Percentiles rank a stretch among this genome's conserved stretches.
Conservation (phyloP, 2,329 filamentous ascomycete species). For the Elsinoe arachidis region DNA sequence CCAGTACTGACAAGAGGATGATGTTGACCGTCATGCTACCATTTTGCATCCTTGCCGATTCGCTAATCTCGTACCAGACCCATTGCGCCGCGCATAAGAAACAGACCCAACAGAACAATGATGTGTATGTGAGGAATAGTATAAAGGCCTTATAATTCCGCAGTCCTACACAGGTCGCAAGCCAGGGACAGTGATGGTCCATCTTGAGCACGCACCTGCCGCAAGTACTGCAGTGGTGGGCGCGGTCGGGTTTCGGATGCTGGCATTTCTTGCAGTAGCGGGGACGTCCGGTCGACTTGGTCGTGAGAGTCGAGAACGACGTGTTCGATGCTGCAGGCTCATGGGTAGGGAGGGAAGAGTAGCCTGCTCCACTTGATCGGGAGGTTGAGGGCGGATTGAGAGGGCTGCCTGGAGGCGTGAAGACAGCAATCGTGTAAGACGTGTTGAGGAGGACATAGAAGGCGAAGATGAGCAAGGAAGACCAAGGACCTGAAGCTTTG, state of each 20-base stretch:
- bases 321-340: slow-evolving; percentile 5
- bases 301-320: slow-evolving; percentile 63
- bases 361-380: slow-evolving; percentile 8
- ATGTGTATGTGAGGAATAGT: slow-evolving; percentile 83
- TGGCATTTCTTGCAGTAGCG: slow-evolving; percentile 98
- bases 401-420: slow-evolving; percentile 75
- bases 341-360: slow-evolving; percentile 17
- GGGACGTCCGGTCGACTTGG: slow-evolving; percentile 79
- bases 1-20: slow-evolving; percentile 75
- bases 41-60: slow-evolving; percentile 62
- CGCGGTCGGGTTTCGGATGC: slow-evolving; percentile 84
- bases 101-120: slow-evolving; percentile 71
- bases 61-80: slow-evolving; percentile 77
- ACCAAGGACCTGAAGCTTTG: neutral
- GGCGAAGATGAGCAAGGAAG: slow-evolving; percentile 47
- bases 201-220: slow-evolving; percentile 94
- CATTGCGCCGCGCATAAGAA: slow-evolving; percentile 71
- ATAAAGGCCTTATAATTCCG: slow-evolving; percentile 94
- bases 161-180: slow-evolving; percentile 89
- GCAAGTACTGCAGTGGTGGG: slow-evolving; percentile 95
- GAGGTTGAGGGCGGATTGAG: slow-evolving; percentile 22
- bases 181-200: slow-evolving; percentile 98
- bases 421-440: slow-evolving; percentile 87
- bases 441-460: slow-evolving; percentile 76
- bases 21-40: slow-evolving; percentile 76